Conservation (phyloP, 2,329 filamentous ascomycete species). For the Cercospora berteroae region DNA sequence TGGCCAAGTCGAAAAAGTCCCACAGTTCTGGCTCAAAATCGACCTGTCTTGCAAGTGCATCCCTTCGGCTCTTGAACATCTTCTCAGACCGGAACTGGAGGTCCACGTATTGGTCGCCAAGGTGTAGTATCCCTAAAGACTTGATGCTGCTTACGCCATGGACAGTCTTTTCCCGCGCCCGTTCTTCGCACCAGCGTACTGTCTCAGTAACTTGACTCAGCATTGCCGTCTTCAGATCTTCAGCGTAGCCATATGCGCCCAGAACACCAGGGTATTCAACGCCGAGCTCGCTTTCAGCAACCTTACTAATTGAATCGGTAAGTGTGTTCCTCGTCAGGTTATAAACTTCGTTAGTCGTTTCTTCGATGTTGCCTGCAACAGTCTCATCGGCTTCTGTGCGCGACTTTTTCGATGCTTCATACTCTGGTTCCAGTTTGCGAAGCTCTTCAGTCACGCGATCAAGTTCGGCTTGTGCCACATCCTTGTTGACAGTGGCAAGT, state of each 20-base stretch:
- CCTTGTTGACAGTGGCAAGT: slow-evolving; percentile 80
- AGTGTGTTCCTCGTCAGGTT: slow-evolving; percentile 75
- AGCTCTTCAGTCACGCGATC: slow-evolving; percentile 79
- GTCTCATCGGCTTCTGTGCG: slow-evolving; percentile 75
- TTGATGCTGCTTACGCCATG: slow-evolving; percentile 83
- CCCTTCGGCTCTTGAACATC: slow-evolving; percentile 86
- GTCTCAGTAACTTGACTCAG: slow-evolving; percentile 79
- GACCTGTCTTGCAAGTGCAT: slow-evolving; percentile 78
- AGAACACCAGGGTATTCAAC: slow-evolving; percentile 85
- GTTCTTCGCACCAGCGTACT: slow-evolving; percentile 77
- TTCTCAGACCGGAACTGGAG: slow-evolving; percentile 85
- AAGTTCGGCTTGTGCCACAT: slow-evolving; percentile 81
- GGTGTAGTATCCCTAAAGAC: slow-evolving; percentile 79
- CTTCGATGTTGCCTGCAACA: slow-evolving; percentile 78
- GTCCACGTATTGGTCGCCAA: slow-evolving; percentile 82
- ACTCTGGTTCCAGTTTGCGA: slow-evolving; percentile 76
- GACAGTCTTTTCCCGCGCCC: slow-evolving; percentile 75
- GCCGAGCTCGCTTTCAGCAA: slow-evolving; percentile 74
- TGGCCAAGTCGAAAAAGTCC: slow-evolving; percentile 90
- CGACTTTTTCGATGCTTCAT: slow-evolving; percentile 79
- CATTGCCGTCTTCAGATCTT: slow-evolving; percentile 90
- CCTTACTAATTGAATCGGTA: slow-evolving; percentile 69
- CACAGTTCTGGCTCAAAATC: slow-evolving; percentile 82
- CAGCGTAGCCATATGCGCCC: slow-evolving; percentile 84
- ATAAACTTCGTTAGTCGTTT: slow-evolving; percentile 82